Conservation (phyloP, 2,329 filamentous ascomycete genomes). For the Coniochaeta prunicola region DNA sequence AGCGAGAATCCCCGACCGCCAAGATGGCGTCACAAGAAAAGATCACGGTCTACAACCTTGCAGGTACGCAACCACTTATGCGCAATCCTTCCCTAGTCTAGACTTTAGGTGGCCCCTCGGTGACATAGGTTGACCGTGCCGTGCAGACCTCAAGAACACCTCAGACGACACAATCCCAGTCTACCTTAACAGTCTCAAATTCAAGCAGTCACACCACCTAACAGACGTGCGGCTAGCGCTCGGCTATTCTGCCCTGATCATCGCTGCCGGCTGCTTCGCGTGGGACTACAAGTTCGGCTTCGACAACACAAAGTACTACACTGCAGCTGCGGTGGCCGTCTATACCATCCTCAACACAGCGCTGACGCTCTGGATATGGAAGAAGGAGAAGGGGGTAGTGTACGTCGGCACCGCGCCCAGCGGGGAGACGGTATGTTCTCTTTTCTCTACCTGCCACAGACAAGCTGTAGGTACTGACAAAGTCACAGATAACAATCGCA, state of each 20-base stretch:
- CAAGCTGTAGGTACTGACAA: not conserved
- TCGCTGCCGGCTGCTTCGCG: conserved; percentile 77
- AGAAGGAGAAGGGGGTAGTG: conserved; percentile 72
- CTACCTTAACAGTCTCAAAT: conserved; percentile 84
- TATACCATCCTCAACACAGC: conserved; percentile 75
- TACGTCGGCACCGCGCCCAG: conserved; percentile 66
- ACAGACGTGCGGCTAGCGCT: conserved; percentile 76
- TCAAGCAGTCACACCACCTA: conserved; percentile 73
- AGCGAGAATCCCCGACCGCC: conserved; percentile 5
- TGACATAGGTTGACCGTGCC: not conserved
- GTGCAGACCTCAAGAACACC: conserved; percentile 86
- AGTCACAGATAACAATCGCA: conserved; percentile 59
- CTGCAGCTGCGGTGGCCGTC: conserved; percentile 66
- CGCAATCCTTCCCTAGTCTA: no score
- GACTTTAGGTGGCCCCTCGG: no score
- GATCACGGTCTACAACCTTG: conserved; percentile 60
- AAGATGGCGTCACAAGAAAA: conserved; percentile 43
- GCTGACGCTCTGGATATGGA: conserved; percentile 79
- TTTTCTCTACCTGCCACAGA: not conserved
- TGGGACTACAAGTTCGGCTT: conserved; percentile 92
- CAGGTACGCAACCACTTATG: conserved; percentile 37
- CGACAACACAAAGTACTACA: conserved; percentile 76
- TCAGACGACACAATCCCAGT: conserved; percentile 91
- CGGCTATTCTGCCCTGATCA: conserved; percentile 73
- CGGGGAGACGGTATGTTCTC: conserved; percentile 53